Conservation (phyloP, 2,329 filamentous ascomycete genomes). For the Thielaviopsis punctulata region DNA sequence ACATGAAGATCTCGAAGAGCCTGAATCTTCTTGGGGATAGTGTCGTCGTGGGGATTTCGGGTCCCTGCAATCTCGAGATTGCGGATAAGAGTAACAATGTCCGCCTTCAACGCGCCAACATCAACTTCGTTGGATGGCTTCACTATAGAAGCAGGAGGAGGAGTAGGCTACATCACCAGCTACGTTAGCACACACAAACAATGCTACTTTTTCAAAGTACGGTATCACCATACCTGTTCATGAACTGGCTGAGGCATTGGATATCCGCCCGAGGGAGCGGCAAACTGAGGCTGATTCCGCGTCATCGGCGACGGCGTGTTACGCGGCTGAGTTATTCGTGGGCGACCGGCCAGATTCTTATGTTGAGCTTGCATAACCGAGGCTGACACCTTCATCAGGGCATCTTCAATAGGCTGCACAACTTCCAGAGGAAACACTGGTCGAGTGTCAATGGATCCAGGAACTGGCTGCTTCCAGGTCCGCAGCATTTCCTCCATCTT, state of each 20-base stretch:
- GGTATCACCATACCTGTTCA: not conserved
- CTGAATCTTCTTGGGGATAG: slow-evolving; percentile 62
- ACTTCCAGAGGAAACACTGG: slow-evolving; percentile 82
- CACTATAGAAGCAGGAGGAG: not conserved
- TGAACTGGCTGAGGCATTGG: too few relatives aligned
- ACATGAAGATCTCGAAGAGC: slow-evolving; percentile 69
- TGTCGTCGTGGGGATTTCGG: slow-evolving; percentile 56
- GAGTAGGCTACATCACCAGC: not conserved
- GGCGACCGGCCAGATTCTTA: slow-evolving; percentile 28
- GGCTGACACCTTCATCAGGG: slow-evolving; percentile 64
- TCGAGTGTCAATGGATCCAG: slow-evolving; percentile 78
- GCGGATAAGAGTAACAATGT: slow-evolving; percentile 64
- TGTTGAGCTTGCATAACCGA: slow-evolving; percentile 43
- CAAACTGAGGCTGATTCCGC: not conserved
- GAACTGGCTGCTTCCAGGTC: slow-evolving; percentile 95
- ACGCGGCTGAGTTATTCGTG: slow-evolving; percentile 15
- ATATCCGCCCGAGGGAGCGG: not conserved
- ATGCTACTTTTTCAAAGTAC: not conserved
- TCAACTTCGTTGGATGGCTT: slow-evolving; percentile 24
- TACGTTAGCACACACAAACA: not conserved
- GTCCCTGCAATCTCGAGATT: slow-evolving; percentile 58
- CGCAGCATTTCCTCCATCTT: slow-evolving; percentile 96
- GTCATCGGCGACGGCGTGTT: not conserved
- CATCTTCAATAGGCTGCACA: slow-evolving; percentile 83
- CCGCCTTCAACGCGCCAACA: slow-evolving; percentile 61